Conservation (phyloP, 129 eudicot genomes). For the Oenanthe sinensis region DNA sequence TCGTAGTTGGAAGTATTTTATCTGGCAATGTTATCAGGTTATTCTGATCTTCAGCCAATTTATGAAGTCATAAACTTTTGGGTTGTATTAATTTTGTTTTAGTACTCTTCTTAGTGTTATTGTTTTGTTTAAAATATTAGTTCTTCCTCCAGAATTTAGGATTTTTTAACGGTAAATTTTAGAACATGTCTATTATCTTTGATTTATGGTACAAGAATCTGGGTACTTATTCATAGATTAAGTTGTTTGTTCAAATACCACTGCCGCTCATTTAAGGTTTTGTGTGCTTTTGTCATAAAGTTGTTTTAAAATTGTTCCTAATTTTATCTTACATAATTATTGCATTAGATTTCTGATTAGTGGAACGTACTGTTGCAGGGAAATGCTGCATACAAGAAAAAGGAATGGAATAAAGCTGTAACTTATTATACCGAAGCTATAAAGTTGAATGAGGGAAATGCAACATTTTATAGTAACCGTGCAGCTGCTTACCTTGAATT, state of each 20-base stretch:
- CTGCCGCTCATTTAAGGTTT: not conserved
- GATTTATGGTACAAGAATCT: not conserved
- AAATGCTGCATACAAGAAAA: constrained; percentile 78
- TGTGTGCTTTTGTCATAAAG: not conserved
- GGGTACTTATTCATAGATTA: not conserved
- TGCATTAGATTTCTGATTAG: not conserved
- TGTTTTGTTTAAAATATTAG: not conserved
- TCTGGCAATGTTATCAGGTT: not conserved
- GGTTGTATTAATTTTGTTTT: not conserved
- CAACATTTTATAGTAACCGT: constrained; percentile 68
- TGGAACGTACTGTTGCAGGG: constrained; percentile 39
- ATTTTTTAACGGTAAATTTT: not conserved
- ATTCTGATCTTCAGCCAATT: not conserved
- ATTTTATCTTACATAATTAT: not conserved
- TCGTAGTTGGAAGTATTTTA: not conserved
- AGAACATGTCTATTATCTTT: not conserved
- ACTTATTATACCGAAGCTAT: constrained; percentile 74
- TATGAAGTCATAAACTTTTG: not conserved
- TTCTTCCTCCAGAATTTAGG: not conserved
- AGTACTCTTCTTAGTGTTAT: no score
- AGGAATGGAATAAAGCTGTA: constrained; percentile 73
- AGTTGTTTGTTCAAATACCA: not conserved
- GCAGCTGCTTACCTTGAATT: constrained; percentile 91
- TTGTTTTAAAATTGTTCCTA: not conserved
- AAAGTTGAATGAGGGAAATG: constrained; percentile 57